phyloP scores from a whole-genome alignment of 176 grass and related monocot genomes.

The Chloris gayana region DNA sequence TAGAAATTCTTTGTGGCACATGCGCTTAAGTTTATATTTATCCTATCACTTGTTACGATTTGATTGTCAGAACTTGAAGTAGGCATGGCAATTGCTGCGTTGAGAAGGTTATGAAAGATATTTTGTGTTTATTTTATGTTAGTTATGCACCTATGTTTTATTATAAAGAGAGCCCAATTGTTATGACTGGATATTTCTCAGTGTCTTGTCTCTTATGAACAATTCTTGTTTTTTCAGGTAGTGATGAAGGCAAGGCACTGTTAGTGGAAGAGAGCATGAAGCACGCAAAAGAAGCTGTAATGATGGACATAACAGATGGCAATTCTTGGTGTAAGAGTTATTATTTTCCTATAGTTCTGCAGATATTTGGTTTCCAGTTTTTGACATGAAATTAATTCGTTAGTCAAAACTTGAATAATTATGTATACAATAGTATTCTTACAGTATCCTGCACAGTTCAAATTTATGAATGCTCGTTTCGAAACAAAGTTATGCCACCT shows the following conservation, averaged over 20 bases:
- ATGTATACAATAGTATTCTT: background rate
- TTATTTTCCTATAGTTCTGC: conserved; percentile 37
- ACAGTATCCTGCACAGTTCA: background rate
- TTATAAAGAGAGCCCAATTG: background rate
- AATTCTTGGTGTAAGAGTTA: conserved; percentile 96
- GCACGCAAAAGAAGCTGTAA: conserved; percentile 92
- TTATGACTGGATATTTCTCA: conserved; percentile 5
- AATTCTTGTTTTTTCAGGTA: conserved; percentile 40
- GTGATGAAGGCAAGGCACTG: conserved; percentile 61
- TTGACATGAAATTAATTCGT: background rate
- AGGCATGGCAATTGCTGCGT: conserved; percentile 12
- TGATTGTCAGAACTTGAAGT: background rate
- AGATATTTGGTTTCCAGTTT: conserved; percentile 18
- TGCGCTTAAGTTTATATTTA: background rate
- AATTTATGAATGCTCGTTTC: too few species aligned
- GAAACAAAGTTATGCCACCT: too few species aligned
- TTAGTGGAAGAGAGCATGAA: conserved; percentile 94
- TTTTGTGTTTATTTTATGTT: conserved; percentile 11
- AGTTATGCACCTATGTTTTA: background rate
- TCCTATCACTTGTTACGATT: background rate
- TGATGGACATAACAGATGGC: conserved; percentile 92
- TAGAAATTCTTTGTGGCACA: background rate
- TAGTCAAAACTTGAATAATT: background rate
- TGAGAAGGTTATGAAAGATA: conserved; percentile 4
- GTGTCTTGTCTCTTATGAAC: background rate